Evolutionary conservation across 805 yeast genomes (phyloP), one percentile per base, ranked within the genome.

Genomic region (Candida verbasci): DNA sequence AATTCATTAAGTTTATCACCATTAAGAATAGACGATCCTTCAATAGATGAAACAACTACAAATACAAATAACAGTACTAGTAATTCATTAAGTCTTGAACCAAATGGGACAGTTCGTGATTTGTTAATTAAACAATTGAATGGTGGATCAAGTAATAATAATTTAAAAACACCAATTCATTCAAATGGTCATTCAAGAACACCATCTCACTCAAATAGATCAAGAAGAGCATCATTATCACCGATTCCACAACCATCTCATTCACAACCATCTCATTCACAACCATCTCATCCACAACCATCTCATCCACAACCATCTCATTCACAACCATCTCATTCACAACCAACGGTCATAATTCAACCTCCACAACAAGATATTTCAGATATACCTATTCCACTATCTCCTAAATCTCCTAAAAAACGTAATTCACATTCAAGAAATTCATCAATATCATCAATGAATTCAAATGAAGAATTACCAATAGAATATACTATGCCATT

Each of bases 401-500:
- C 29, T 25, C 47, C 52, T 3, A 25, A 32, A 4, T 42, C 51
- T 4, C 50, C 54, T 1, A 12, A 8, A 28, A 20, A 21, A 17
- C 18, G 3, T 4, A 15, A 29, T 17, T 11, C n/a, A 24, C 16
- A 17, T 9, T 50, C 53, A 2, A 41, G 58, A 15, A 36, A 46
- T 20, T 50, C 54, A 6, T 56, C 62, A 2, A 20, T 49, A 10
- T 32, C 47, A 2, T 55, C 63, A 9, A 18, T 35, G 8, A 40
- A 39, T 5, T 49, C 57, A 15, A 17, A 17, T 10, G 35, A 35
- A 11, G 42, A 39, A 22, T 18, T 39, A 8, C 53, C 55, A 5
- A 34, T 54, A 18, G 65, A 60, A 7, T 65, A 56, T 39, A 53
- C 53, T 3, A 45, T 61, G 16, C 68, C 67, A 14, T 45, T 62